Percentiles rank a stretch among this genome's conserved stretches.
Conservation (phyloP, 345 rosid genomes). For the Salix caprea region DNA sequence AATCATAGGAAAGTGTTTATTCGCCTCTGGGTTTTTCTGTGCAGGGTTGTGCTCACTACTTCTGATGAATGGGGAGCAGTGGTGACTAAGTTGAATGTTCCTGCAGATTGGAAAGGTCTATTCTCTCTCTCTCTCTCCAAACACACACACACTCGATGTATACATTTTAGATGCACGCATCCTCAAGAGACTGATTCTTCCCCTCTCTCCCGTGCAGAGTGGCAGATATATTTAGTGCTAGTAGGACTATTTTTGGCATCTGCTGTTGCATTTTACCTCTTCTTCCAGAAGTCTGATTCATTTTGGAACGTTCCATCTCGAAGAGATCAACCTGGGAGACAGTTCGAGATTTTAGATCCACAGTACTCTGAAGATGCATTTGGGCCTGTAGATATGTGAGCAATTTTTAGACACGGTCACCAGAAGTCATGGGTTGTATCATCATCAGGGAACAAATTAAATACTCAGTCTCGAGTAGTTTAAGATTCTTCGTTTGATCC, state of each 20-base stretch:
- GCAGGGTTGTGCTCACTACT: slow-evolving; percentile 75
- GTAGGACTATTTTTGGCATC: slow-evolving; percentile 81
- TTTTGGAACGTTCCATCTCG: slow-evolving; percentile 71
- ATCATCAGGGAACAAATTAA: neutral
- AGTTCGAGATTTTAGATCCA: slow-evolving; percentile 50
- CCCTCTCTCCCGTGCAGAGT: slow-evolving; percentile 45
- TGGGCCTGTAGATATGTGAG: slow-evolving; percentile 62
- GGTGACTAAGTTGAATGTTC: slow-evolving; percentile 77
- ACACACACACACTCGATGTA: neutral
- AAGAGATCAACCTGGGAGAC: slow-evolving; percentile 48
- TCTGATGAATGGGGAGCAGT: slow-evolving; percentile 78
- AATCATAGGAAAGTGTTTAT: neutral
- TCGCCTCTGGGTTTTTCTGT: slow-evolving; percentile 5
- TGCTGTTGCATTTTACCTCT: slow-evolving; percentile 61
- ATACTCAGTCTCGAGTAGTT: neutral
- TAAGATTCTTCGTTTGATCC: neutral
- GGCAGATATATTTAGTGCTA: slow-evolving; percentile 84
- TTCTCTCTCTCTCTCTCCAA: slow-evolving; percentile 12
- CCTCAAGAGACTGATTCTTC: neutral
- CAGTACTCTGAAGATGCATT: slow-evolving; percentile 64
- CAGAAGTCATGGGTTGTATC: neutral
- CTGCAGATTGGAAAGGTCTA: slow-evolving; percentile 92
- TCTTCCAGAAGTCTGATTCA: slow-evolving; percentile 80
- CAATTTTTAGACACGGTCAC: neutral
- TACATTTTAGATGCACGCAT: neutral